Conservation (phyloP, 2,329 filamentous ascomycete genomes). For the Fusarium duplospermum region DNA sequence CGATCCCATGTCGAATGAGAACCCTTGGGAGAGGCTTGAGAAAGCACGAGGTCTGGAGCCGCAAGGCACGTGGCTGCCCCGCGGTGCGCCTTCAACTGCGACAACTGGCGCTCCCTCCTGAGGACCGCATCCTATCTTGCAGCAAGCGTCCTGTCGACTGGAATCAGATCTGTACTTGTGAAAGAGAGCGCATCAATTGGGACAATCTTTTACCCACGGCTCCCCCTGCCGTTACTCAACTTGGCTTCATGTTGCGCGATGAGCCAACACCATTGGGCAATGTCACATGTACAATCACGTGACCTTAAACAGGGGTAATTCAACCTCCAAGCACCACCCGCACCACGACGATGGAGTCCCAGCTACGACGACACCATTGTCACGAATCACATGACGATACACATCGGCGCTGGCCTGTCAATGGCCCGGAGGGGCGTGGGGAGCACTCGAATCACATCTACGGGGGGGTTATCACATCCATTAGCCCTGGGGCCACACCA, state of each 20-base stretch:
- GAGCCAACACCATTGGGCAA: neutral
- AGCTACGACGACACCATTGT: slow-evolving; percentile 24
- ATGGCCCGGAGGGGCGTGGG: slow-evolving; percentile 36
- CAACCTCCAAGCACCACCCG: slow-evolving; percentile 30
- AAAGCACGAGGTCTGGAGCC: slow-evolving; percentile 56
- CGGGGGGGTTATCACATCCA: slow-evolving; percentile 45
- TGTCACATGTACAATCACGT: slow-evolving; percentile 35
- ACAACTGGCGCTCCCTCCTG: slow-evolving; percentile 21
- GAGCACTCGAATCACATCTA: slow-evolving; percentile 38
- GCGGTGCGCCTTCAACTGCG: slow-evolving; percentile 4
- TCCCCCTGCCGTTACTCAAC: neutral
- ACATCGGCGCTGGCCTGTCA: slow-evolving; percentile 19
- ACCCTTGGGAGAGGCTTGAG: slow-evolving; percentile 76
- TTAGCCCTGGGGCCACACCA: slow-evolving; percentile 19
- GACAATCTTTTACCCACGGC: neutral
- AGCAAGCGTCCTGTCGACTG: neutral
- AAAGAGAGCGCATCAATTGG: neutral
- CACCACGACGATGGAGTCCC: slow-evolving; percentile 12
- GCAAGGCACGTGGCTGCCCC: slow-evolving; percentile 58
- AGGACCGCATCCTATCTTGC: slow-evolving; percentile 1
- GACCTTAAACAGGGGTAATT: slow-evolving; percentile 26
- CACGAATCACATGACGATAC: slow-evolving; percentile 37
- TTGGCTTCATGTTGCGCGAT: neutral
- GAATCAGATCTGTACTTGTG: neutral
- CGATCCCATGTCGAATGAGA: slow-evolving; percentile 74